Percentiles rank a stretch among this genome's conserved stretches.
Evolutionary conservation across 164 flowering plant species (phyloP).

Genomic region (Liquidambar formosana): DNA sequence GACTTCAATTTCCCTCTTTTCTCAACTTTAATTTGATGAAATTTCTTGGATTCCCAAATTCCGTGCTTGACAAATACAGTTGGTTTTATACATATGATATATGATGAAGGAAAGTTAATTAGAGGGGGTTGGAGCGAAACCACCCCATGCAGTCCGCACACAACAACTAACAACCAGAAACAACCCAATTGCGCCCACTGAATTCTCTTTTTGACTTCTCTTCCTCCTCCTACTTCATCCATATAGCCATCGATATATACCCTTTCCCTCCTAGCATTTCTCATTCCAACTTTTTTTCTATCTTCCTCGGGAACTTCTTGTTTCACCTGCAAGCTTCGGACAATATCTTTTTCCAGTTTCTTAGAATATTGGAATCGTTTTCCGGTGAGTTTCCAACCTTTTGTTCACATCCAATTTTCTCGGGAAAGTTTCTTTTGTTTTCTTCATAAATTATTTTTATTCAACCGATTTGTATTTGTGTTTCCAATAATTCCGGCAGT

Average conservation of each 20-base stretch:
- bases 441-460: no score
- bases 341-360: background rate
- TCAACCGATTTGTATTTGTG: no score
- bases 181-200: slow-evolving; percentile 21
- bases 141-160: no score
- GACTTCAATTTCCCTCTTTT: no score
- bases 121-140: background rate
- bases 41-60: no score
- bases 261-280: background rate
- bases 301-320: background rate
- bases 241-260: background rate
- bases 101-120: no score
- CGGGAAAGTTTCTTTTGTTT: background rate
- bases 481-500: no score
- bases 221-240: background rate
- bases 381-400: background rate
- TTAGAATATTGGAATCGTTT: no score
- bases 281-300: background rate
- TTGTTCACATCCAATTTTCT: background rate
- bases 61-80: no score
- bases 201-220: slow-evolving; percentile 9
- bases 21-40: no score
- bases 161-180: background rate
- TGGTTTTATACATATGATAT: no score
- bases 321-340: background rate